Percentiles rank a stretch among this genome's conserved stretches.
Evolutionary conservation across 495 filamentous ascomycete species (phyloP).

Genomic region (Penicillium alfredii): DNA sequence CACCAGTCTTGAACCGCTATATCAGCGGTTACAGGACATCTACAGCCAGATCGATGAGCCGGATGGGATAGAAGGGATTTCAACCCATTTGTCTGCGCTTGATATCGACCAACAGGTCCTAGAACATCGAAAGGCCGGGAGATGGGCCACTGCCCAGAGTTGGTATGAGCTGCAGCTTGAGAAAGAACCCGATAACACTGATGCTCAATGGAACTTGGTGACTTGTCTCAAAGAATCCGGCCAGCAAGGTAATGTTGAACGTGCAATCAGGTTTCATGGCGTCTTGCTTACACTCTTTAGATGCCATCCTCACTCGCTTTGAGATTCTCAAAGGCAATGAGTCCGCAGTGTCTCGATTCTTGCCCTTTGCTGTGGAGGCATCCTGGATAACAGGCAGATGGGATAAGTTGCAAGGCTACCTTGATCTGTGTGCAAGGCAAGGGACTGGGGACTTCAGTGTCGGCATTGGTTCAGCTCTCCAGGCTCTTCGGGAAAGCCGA

Average conservation of each 20-base stretch:
- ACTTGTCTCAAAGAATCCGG: conserved; percentile 89
- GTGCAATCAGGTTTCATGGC: no score
- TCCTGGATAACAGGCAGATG: conserved; percentile 84
- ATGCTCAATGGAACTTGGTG: conserved; percentile 76
- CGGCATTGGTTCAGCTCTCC: conserved; percentile 65
- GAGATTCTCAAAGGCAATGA: conserved; percentile 62
- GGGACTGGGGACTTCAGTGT: conserved; percentile 74
- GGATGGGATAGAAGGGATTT: conserved; percentile 93
- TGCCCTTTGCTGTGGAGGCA: conserved; percentile 82
- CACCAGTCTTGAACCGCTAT: conserved; percentile 50
- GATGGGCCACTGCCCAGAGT: conserved; percentile 95
- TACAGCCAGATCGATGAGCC: conserved; percentile 97
- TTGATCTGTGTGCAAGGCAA: conserved; percentile 44
- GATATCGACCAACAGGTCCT: conserved; percentile 88
- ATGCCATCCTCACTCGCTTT: conserved; percentile 77
- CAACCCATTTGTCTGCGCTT: conserved; percentile 70
- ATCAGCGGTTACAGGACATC: conserved; percentile 79
- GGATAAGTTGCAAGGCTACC: conserved; percentile 65
- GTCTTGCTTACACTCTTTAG: conserved; percentile 34
- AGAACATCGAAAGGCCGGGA: conserved; percentile 85
- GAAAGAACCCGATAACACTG: conserved; percentile 66
- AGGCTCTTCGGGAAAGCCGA: conserved; percentile 54
- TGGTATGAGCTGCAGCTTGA: conserved; percentile 91
- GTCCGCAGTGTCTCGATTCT: conserved; percentile 49
- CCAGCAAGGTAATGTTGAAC: conserved; percentile 64